Evolutionary conservation across 2,329 filamentous ascomycete genomes (phyloP).

Genomic region (Nemania diffusa): DNA sequence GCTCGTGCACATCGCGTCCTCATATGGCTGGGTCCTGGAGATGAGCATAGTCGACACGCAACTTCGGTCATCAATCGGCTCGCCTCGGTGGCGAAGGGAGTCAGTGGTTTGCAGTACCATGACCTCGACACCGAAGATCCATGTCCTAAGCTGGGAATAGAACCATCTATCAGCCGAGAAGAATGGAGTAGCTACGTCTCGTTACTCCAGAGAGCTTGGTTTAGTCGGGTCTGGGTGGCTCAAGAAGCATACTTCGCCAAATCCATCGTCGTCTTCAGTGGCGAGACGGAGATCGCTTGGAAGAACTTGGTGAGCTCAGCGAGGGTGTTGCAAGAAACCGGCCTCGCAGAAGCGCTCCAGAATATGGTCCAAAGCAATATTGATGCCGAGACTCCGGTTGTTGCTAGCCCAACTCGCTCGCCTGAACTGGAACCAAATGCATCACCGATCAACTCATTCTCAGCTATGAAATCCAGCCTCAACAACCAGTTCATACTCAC

Average conservation of each 20-base stretch:
- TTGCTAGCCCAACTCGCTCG: neutral
- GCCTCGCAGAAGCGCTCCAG: constrained; percentile 7
- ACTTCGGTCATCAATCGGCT: neutral
- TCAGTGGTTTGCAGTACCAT: constrained; percentile 2
- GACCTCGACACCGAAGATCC: constrained; percentile 4
- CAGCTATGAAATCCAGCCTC: neutral
- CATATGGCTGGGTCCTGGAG: constrained; percentile 3
- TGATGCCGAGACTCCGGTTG: neutral
- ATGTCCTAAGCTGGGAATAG: constrained; percentile 8
- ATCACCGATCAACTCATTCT: neutral
- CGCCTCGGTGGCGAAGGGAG: neutral
- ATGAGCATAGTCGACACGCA: neutral
- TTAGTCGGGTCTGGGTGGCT: constrained; percentile 14
- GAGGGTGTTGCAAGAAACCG: constrained; percentile 2
- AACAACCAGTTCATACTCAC: constrained; percentile 12
- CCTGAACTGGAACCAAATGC: neutral
- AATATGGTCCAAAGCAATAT: neutral
- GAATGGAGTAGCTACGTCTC: neutral
- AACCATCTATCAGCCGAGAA: neutral
- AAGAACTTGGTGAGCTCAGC: neutral
- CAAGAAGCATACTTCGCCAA: constrained; percentile 10
- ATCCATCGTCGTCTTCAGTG: constrained; percentile 3
- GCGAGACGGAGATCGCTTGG: neutral
- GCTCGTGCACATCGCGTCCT: neutral
- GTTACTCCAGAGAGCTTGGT: constrained; percentile 9